A percentile compares a stretch with the other conserved stretches of the same genome.
These are phyloP conservation scores for Metarhizium robertsii DNA, from an alignment of 2,329 filamentous ascomycete species.

Conservation along the genomic window DNA sequence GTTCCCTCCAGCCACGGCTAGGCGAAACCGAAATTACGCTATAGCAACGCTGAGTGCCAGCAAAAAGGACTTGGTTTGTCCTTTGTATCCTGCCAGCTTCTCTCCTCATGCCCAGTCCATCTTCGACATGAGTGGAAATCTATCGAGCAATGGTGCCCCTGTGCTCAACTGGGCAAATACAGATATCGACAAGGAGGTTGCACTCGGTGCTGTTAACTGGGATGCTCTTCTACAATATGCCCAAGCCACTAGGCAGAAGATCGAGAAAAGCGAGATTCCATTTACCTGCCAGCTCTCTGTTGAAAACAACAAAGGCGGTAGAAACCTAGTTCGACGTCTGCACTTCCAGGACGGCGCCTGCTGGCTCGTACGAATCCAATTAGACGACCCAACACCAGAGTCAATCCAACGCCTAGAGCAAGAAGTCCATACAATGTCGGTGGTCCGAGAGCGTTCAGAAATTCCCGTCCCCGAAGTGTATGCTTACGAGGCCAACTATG, in stretches of 20 bases:
- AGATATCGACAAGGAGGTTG: neutral
- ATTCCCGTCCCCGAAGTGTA: constrained; percentile 17
- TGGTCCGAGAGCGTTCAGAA: neutral
- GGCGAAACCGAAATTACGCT: neutral
- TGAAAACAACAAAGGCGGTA: neutral
- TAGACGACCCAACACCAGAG: neutral
- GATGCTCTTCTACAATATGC: neutral
- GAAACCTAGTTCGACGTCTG: neutral
- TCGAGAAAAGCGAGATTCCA: neutral
- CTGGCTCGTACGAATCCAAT: neutral
- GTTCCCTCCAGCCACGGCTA: no score
- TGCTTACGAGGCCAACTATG: constrained; percentile 11
- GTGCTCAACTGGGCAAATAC: neutral
- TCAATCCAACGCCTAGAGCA: neutral
- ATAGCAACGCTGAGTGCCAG: neutral
- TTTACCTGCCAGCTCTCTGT: neutral
- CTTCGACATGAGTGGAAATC: neutral
- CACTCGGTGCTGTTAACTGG: neutral
- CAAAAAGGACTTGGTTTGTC: neutral
- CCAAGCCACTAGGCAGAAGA: neutral
- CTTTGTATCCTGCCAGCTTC: neutral
- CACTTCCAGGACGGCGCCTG: neutral
- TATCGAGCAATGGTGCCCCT: neutral
- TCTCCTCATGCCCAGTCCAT: neutral
- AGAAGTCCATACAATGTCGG: neutral